Evolutionary conservation across 495 filamentous ascomycete species (phyloP), one percentile per base, ranked within the genome.

Genomic region (Neurospora cerealis): DNA sequence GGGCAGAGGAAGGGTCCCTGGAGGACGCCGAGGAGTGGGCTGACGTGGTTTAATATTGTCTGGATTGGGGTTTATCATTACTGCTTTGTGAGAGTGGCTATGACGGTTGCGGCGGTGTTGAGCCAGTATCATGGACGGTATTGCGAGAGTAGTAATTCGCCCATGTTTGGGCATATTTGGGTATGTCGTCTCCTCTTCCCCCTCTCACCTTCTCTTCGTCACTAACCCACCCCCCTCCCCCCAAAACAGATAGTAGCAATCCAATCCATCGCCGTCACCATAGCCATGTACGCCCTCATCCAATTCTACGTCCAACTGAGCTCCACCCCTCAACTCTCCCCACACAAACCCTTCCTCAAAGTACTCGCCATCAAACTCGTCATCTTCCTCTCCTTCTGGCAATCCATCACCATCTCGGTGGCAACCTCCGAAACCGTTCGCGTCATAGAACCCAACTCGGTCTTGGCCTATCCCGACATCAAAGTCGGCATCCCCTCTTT

Each of bases 371-470:
- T 97, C 79, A 97, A 97, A 78, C 87, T 97, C 44, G 95, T 97
- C 75, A 96, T 97, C 80, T 97, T 97, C 86, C 86, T 97, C 72
- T 96, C 92, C 6, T 97, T 97, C 82, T 97, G 94, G 94, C 95
- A 97, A 79, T 88, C 87, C 54, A 87, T 89, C 71, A 74, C 92
- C 70, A 92, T 95, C 76, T 91, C 88, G 41, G 83, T 94, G 70
- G 86, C 92, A 70, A 91, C 89, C 17, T 91, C 90, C 1, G 54
- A 66, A 66, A 85, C 83, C 0, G 77, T 87, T 28, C 85, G 90
- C 10, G 85, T 89, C 37, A 85, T 96, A 73, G 88, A 89, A 74
- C 79, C 90, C 5, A 89, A 86, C 36, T 77, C 86, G 0, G 86
- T 86, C 17, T 82, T 97, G 28, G 86, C 87, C 21, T 89, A 89